Conservation (phyloP, 305 asterid species). For the Fraxinus baroniana region DNA sequence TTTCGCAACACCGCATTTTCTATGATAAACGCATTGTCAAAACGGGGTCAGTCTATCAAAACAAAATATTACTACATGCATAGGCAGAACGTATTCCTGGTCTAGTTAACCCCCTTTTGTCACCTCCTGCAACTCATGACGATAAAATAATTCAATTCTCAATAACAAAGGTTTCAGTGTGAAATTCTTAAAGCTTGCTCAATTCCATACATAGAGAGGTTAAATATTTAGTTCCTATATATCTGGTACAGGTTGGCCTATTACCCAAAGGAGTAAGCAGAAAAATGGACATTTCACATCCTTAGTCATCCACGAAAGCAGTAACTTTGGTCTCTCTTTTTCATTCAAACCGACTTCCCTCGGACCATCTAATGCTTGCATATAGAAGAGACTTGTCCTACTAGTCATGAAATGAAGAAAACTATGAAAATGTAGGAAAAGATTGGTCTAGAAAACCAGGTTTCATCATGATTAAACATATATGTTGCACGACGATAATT, state of each 20-base stretch:
- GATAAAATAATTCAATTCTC: not conserved
- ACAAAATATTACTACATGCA: not conserved
- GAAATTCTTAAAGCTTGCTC: not conserved
- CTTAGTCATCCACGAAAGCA: not conserved
- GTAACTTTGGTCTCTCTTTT: not conserved
- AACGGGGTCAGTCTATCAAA: not conserved
- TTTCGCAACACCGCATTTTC: not conserved
- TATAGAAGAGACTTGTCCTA: not conserved
- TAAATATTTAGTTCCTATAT: not conserved
- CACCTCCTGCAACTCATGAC: not conserved
- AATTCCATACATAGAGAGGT: not conserved
- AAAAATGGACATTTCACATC: not conserved
- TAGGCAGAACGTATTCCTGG: not conserved
- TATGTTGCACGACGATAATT: not conserved
- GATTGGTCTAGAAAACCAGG: not conserved
- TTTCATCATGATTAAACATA: not conserved
- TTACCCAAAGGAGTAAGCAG: not conserved
- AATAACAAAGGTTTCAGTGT: not conserved
- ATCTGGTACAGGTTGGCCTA: not conserved
- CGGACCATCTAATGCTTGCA: not conserved
- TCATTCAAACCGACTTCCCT: not conserved
- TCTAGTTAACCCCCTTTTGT: not conserved
- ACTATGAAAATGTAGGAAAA: not conserved
- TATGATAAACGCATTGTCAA: not conserved
- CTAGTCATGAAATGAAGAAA: not conserved